Percentiles rank a stretch among this genome's conserved stretches.
Evolutionary conservation across 257 asterid species (phyloP).

Genomic region (Jacaranda mimosifolia): DNA sequence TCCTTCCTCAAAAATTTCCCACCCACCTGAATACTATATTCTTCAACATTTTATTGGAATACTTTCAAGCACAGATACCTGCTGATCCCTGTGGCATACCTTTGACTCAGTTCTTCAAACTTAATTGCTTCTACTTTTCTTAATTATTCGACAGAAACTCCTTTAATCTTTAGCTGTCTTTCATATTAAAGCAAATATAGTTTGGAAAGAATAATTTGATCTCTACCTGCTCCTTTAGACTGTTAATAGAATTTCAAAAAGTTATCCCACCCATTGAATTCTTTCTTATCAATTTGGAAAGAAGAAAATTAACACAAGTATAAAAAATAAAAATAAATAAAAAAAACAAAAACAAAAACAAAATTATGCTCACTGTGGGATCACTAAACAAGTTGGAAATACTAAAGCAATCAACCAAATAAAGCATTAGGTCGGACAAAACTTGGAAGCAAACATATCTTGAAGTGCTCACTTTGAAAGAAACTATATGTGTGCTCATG

Average conservation of each 20-base stretch:
- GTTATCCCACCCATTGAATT: not conserved
- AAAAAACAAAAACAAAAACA: not conserved
- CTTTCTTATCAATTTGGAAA: not conserved
- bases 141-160: not conserved
- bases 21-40: no score
- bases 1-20: no score
- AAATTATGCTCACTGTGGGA: not conserved
- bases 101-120: slow-evolving; percentile 5
- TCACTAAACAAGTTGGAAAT: not conserved
- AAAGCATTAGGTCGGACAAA: not conserved
- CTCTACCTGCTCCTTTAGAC: not conserved
- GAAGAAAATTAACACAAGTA: not conserved
- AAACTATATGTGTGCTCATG: not conserved
- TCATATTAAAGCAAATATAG: slow-evolving; percentile 12
- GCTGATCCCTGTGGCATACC: not conserved
- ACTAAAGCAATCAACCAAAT: not conserved
- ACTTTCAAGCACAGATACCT: no score
- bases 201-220: not conserved
- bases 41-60: no score
- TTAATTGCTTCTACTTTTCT: not conserved
- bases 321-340: no score
- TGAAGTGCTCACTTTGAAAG: not conserved
- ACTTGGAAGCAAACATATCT: not conserved
- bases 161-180: not conserved
- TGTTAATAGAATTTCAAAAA: not conserved